Percentiles rank a stretch among this genome's conserved stretches.
Conservation (phyloP, 2,329 filamentous ascomycete species). For the Trichophyton schoenleinii region DNA sequence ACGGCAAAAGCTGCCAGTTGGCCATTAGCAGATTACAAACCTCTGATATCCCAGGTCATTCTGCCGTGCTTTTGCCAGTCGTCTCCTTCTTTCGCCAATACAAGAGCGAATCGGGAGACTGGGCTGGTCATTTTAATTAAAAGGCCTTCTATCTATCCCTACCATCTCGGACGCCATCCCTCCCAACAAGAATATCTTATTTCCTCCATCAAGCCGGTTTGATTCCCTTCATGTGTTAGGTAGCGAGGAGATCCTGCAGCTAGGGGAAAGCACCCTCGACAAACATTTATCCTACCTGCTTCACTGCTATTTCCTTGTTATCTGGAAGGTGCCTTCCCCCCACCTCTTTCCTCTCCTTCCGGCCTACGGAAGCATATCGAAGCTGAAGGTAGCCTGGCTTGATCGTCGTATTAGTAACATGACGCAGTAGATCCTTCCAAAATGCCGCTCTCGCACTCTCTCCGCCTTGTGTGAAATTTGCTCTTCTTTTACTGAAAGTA, state of each 20-base stretch:
- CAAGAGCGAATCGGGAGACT: background rate
- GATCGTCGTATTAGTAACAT: background rate
- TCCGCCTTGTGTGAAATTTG: background rate
- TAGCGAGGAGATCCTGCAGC: no score
- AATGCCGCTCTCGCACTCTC: background rate
- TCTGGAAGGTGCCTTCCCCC: no score
- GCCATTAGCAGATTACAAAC: background rate
- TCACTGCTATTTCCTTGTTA: no score
- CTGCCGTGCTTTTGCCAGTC: background rate
- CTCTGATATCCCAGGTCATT: background rate
- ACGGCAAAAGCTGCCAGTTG: background rate
- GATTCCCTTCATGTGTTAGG: no score
- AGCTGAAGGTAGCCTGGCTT: background rate
- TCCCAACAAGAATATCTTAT: background rate
- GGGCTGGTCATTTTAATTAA: background rate
- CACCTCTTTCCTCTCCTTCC: no score
- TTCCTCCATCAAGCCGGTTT: background rate
- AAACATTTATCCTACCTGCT: no score
- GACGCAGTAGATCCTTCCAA: background rate
- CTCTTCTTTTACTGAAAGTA: background rate
- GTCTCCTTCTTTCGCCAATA: background rate
- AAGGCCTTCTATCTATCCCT: background rate
- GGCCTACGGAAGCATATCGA: background rate
- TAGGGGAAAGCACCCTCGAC: no score
- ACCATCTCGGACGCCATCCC: background rate